Evolutionary conservation across 2,329 filamentous ascomycete genomes (phyloP).

Genomic region (Penicillium sp.): DNA sequence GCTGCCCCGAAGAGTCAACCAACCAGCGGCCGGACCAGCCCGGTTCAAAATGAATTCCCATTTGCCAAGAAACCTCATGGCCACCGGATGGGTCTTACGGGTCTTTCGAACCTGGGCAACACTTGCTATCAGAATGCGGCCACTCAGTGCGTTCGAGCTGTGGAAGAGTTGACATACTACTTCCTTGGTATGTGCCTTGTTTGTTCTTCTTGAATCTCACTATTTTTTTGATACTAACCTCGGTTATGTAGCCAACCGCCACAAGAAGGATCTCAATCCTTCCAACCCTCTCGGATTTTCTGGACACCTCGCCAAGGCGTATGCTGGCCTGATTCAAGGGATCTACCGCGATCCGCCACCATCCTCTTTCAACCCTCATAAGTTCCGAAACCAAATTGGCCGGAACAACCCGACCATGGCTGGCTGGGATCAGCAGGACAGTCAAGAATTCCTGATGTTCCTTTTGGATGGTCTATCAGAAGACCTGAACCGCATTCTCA

Average conservation of each 20-base stretch:
- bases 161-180: slow-evolving; percentile 91
- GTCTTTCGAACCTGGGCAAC: slow-evolving; percentile 89
- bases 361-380: slow-evolving; percentile 74
- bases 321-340: slow-evolving; percentile 74
- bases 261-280: slow-evolving; percentile 80
- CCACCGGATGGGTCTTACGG: slow-evolving; percentile 77
- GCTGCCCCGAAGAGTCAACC: slow-evolving; percentile 48
- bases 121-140: slow-evolving; percentile 99
- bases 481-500: slow-evolving; percentile 88
- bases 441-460: slow-evolving; percentile 95
- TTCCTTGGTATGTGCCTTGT: slow-evolving; percentile 65
- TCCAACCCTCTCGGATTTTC: slow-evolving; percentile 84
- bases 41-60: slow-evolving; percentile 71
- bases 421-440: slow-evolving; percentile 95
- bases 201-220: neutral
- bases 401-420: slow-evolving; percentile 84
- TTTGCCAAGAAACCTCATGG: slow-evolving; percentile 64
- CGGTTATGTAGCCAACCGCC: slow-evolving; percentile 60
- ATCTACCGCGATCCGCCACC: slow-evolving; percentile 74
- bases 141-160: slow-evolving; percentile 89
- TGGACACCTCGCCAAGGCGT: slow-evolving; percentile 84
- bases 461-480: slow-evolving; percentile 93
- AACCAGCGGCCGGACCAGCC: slow-evolving; percentile 70
- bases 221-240: slow-evolving; percentile 22
- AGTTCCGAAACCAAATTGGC: slow-evolving; percentile 84